phyloP scores from a whole-genome alignment of 805 yeast genomes.

The Debaryomyces hansenii region DNA sequence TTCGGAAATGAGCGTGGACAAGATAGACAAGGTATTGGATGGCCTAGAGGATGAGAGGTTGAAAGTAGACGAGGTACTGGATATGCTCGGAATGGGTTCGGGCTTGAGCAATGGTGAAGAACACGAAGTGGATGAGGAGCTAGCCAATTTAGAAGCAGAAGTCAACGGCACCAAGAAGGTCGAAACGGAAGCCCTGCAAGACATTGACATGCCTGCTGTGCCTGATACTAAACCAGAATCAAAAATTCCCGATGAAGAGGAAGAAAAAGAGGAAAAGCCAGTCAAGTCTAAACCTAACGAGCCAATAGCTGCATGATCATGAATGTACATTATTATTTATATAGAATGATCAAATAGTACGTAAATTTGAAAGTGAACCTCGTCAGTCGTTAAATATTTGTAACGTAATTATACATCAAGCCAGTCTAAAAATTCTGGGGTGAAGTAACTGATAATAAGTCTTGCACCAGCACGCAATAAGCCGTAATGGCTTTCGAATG shows the following conservation, averaged over 20 bases:
- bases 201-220: constrained; percentile 24
- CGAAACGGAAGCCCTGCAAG: constrained; percentile 2
- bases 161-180: constrained; percentile 17
- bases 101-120: constrained; percentile 48
- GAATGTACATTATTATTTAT: constrained; percentile 3
- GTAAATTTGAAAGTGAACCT: not conserved
- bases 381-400: not conserved
- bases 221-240: constrained; percentile 2
- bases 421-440: constrained; percentile 97
- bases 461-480: constrained; percentile 95
- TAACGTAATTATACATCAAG: constrained; percentile 28
- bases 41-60: constrained; percentile 78
- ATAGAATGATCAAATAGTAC: not conserved
- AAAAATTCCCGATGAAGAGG: constrained; percentile 9
- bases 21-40: constrained; percentile 81
- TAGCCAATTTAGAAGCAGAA: constrained; percentile 51
- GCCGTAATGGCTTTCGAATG: constrained; percentile 88
- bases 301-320: constrained; percentile 13
- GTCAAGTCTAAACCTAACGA: constrained; percentile 12
- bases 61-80: constrained; percentile 73
- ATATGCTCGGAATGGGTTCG: constrained; percentile 44
- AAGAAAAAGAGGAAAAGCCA: constrained; percentile 15
- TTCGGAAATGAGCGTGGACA: constrained; percentile 71
- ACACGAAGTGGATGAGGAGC: constrained; percentile 66
- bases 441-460: constrained; percentile 84